phyloP scores from a whole-genome alignment of 2,329 filamentous ascomycete species.

The Seiridium unicorne region DNA sequence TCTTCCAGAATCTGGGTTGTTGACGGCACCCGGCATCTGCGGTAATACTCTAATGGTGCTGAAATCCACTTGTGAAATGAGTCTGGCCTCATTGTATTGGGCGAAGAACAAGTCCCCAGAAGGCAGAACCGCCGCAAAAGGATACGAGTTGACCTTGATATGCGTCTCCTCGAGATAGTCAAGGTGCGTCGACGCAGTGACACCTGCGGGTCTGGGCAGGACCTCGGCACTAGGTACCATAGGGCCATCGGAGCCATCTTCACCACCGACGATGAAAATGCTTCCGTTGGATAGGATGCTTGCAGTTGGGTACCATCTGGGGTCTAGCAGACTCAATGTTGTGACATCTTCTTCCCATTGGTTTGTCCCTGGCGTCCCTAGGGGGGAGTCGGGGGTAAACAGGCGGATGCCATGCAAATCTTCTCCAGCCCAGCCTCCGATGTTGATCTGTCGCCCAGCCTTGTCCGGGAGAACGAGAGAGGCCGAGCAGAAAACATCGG shows the following conservation, averaged over 20 bases:
- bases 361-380: slow-evolving; percentile 45
- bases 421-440: slow-evolving; percentile 57
- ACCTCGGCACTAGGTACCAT: slow-evolving; percentile 52
- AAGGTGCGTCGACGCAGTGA: slow-evolving; percentile 39
- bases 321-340: slow-evolving; percentile 43
- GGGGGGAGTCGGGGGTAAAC: slow-evolving; percentile 53
- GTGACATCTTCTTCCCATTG: slow-evolving; percentile 54
- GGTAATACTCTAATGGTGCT: slow-evolving; percentile 47
- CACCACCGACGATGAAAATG: slow-evolving; percentile 51
- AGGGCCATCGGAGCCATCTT: slow-evolving; percentile 50
- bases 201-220: slow-evolving; percentile 41
- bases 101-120: slow-evolving; percentile 54
- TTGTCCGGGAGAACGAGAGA: slow-evolving; percentile 56
- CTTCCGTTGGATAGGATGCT: slow-evolving; percentile 57
- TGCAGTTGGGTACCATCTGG: slow-evolving; percentile 54
- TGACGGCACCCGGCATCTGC: slow-evolving; percentile 53
- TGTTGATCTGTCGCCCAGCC: slow-evolving; percentile 55
- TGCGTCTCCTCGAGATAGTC: slow-evolving; percentile 55
- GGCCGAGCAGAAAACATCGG: slow-evolving; percentile 59
- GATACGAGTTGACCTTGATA: slow-evolving; percentile 56
- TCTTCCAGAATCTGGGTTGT: slow-evolving; percentile 47
- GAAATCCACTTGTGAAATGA: slow-evolving; percentile 51
- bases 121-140: slow-evolving; percentile 52
- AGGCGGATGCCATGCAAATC: slow-evolving; percentile 53
- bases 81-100: slow-evolving; percentile 58